Percentiles rank a stretch among this genome's conserved stretches.
Conservation (phyloP, 1,284 basidiomycete species). For the Puccinia triticina region DNA sequence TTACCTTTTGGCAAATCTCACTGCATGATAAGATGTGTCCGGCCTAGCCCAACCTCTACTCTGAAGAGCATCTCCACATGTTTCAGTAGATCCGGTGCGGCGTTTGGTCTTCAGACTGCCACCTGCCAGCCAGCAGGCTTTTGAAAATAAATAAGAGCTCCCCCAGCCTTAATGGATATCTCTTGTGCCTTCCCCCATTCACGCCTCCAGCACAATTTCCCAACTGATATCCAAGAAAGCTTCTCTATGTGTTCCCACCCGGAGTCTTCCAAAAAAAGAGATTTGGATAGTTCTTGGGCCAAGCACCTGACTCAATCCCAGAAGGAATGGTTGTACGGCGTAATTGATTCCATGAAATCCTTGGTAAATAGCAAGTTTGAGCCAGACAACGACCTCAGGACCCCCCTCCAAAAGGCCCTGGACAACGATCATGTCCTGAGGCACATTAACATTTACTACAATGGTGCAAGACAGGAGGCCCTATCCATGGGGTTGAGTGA, state of each 20-base stretch:
- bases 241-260: neutral
- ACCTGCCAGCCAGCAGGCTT: neutral
- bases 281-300: neutral
- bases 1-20: no score
- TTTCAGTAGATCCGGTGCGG: neutral
- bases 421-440: neutral
- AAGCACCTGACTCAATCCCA: constrained; percentile 1
- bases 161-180: neutral
- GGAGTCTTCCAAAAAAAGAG: neutral
- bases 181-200: neutral
- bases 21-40: no score
- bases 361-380: neutral
- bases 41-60: no score
- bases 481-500: neutral
- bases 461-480: neutral
- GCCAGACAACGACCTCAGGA: neutral
- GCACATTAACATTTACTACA: neutral
- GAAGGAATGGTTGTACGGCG: neutral
- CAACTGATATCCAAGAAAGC: neutral
- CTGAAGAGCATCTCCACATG: neutral
- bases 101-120: neutral
- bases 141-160: neutral
- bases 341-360: constrained; percentile 15
- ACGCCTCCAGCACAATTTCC: neutral
- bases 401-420: constrained; percentile 2